Evolutionary conservation across 2,329 filamentous ascomycete genomes (phyloP), one percentile per base, ranked within the genome.

Genomic region (Fusarium acutatum): DNA sequence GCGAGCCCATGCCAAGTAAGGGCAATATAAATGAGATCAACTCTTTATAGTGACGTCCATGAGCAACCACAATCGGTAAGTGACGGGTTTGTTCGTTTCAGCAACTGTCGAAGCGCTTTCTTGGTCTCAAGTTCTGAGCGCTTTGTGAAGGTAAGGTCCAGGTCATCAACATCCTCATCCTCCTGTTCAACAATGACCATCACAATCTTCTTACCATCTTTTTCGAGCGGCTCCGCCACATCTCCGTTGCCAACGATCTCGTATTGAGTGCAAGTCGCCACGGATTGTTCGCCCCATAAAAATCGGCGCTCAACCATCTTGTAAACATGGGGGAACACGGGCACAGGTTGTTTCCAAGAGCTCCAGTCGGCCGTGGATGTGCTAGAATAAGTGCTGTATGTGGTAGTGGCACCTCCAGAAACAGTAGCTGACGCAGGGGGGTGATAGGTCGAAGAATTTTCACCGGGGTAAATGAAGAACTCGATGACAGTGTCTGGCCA

Each of bases 401-500:
- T 69, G 11, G 71, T 44, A 32, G 72, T 53, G 13, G 65, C 22
- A 14, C 41, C 28, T 11, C 26, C 59, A 9, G 28, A 37, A 12
- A 54, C 24, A 13, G 64, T n/a, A 44, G 40, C 44, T 6, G 60
- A 56, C 17, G 69, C 46, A 30, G 74, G 60, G 12, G 71, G 62
- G 22, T 46, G 46, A 22, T 49, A 72, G 13, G 63, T 57, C 8
- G 62, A 50, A 13, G 79, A 79, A 71, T 87, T 88, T 72, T 89
- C 86, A 30, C 82, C 80, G 2, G 88, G 84, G 70, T 89, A 91
- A 44, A 91, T 87, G 72, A 89, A 89, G 7, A 89, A 79, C 58
- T 90, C 88, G 10, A 90, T 81, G 6, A 84, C 82, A 2, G 88
- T 89, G 34, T 85, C 82, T 5, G 88, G 86, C 88, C 89, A 91